Evolutionary conservation across 768 basidiomycete genomes (phyloP), one percentile per base, ranked within the genome.

Genomic region (Dentipellis fragilis): DNA sequence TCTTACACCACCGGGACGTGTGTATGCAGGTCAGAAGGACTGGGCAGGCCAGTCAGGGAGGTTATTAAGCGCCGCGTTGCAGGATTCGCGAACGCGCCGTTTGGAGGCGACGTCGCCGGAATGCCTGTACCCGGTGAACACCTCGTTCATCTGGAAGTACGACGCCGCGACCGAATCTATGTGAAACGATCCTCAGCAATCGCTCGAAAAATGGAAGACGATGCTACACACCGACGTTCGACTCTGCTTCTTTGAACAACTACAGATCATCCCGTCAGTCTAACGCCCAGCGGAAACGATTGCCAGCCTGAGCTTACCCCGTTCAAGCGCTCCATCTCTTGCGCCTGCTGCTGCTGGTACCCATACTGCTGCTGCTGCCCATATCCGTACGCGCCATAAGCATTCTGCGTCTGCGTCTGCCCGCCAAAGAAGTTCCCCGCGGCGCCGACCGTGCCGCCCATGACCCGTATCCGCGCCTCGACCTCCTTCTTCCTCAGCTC

Each of bases 111-210:
- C 54, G 66, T 91, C 89, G 2, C 75, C 73, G 7, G 89, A 89
- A 49, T 87, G 85, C 29, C 87, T 79, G 63, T 91, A 91, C 8
- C 83, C 83, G 17, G 73, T 61, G 60, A 79, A 81, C 17, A 87
- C 86, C 64, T 91, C 89, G 60, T 80, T 76, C 72, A 91, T 80
- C 69, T 91, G 89, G 68, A 87, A 84, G 1, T 79, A 72, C 0
- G 82, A 84, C 1, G 88, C 89, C 7, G 79, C 77, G 17, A 87
- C 75, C 3, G 81, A 79, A 61, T 84, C 85, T 86, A 59, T n/a
- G 14, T 4, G 14, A 11, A 4, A 11, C 12, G 11, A 1, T 21
- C 10, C 17, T 35, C 50, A 51, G 35, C 29, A 17, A 2, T 12
- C 22, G n/a, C 19, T 42, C 4, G 10, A 34, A 38, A 51, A 9